Base-by-base conservation (phyloP, 768 basidiomycete species). In the Suillus cothurnatus region DNA sequence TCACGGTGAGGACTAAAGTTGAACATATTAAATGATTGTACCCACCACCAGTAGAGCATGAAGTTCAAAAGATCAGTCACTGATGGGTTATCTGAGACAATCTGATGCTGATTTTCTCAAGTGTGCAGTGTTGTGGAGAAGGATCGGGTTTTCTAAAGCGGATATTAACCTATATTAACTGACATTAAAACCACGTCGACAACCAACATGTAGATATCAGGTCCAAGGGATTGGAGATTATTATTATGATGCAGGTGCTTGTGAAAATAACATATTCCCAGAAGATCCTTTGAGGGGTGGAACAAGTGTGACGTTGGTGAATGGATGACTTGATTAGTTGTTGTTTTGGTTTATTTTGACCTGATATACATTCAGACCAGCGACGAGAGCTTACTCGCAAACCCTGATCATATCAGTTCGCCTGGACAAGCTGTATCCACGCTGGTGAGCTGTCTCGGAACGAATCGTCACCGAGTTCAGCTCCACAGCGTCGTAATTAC, bases 141-240 rank as follows among this genome's bases (percentile, higher is more conserved):
- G 58, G 26, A 39, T 15, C 58, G 58, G 38, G 2, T 7, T 59
- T 59, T 59, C 39, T 43, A 41, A 41, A 39, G 39, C 58, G 58
- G 58, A 41, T 26, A 58, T 58, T 58, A 58, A 58, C 17, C 8
- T 26, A 26, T 59, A 59, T 38, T 58, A 26, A 58, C 36, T 28
- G 23, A 12, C 28, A 41, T 39, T 59, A 43, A 59, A 43, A 59
- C 39, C 26, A 31, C 39, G 38, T 59, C 53, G 39, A 21, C 28
- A 21, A 11, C 26, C 28, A 19, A 19, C 17, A 52, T 19, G 43
- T 21, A 4, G n/a, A n/a, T 5, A 43, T 43, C 43, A 39, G 38
- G 12, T 39, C 38, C 38, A 14, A 39, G 21, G 23, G 17, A 17
- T 17, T 57, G 56, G 23, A 38, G 39, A 41, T 41, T 19, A 58